Base-by-base conservation (phyloP, 441 rosid species). In the Gossypium laxum region DNA sequence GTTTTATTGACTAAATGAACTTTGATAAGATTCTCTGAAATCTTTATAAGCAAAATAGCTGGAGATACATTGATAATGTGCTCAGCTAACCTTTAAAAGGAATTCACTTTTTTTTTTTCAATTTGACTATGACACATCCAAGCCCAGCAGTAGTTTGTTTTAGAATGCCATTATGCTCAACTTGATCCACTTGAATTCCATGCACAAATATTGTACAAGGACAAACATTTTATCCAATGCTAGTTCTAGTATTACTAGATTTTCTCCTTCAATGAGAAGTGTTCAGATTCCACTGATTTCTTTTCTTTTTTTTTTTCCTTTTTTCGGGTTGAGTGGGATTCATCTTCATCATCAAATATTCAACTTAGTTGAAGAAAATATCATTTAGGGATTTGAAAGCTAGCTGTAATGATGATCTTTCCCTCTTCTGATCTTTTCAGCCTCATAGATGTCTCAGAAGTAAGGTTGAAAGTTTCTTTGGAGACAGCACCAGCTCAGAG, bases 401-500 rank as follows among this genome's bases (percentile, higher is more conserved):
- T 26, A 76, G 70, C 67, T 41, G 34, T 45, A 0, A 66, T 56
- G 22, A 51, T 66, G 15, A 1, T 38, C 50, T 62, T 57, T 51
- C 45, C 30, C 28, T 22, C 72, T 57, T 65, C 72, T 43, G 61
- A 52, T 51, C 71, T 78, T 81, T 81, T 69, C 91, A 95, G 99
- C 90, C 83, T 90, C 71, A 87, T 90, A 83, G 99, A 95, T 87
- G 89, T 95, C 83, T 95, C 98, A 26, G 99, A 95, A 80, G 81
- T 91, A 75, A 84, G 99, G 79, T 78, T 95, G 74, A 95, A 92
- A 87, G 86, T 92, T 69, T 85, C 96, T 28, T 76, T 95, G 77
- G 94, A 95, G 84, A 91, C 99, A 10, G 93, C 92, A 69, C 97
- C 96, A 26, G 88, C 88, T 70, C 90, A 92, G 81, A 95, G 99